phyloP scores from a whole-genome alignment of 1,139 yeast genomes.

The Debaryomyces fabryi region DNA sequence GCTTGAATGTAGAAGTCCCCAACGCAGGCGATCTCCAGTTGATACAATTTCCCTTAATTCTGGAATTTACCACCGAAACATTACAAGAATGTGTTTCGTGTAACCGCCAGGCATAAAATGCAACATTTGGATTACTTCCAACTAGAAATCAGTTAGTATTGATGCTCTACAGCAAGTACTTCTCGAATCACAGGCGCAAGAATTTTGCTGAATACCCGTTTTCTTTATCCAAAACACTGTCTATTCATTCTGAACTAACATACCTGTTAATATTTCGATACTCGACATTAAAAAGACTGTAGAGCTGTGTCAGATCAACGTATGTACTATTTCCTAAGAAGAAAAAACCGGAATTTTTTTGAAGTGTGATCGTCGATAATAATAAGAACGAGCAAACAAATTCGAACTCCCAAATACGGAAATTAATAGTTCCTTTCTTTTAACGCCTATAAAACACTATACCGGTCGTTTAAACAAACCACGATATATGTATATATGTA shows the following conservation, averaged over 20 bases:
- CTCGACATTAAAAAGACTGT: constrained; percentile 19
- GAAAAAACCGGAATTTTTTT: constrained; percentile 3
- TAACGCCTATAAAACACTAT: not conserved
- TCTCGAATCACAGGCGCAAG: not conserved
- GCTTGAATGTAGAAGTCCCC: constrained; percentile 24
- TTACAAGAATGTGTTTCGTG: constrained; percentile 40
- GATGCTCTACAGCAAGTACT: not conserved
- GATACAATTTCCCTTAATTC: constrained; percentile 12
- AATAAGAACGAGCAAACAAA: constrained; percentile 7
- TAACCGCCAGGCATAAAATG: constrained; percentile 55
- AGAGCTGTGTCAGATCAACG: constrained; percentile 5
- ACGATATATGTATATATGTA: not conserved
- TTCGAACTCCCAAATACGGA: constrained; percentile 8
- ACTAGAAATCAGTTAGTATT: constrained; percentile 28
- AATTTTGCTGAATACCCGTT: not conserved
- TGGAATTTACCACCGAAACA: constrained; percentile 36
- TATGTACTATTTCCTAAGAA: constrained; percentile 1
- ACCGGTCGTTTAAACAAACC: not conserved
- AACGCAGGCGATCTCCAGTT: constrained; percentile 19
- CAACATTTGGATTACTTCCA: constrained; percentile 52
- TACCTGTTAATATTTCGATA: constrained; percentile 32
- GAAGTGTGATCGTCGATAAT: constrained; percentile 5
- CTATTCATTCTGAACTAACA: constrained; percentile 15
- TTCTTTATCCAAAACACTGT: not conserved
- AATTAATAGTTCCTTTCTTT: constrained; percentile 3